Evolutionary conservation across 805 yeast species (phyloP).

Genomic region (Candida maris): DNA sequence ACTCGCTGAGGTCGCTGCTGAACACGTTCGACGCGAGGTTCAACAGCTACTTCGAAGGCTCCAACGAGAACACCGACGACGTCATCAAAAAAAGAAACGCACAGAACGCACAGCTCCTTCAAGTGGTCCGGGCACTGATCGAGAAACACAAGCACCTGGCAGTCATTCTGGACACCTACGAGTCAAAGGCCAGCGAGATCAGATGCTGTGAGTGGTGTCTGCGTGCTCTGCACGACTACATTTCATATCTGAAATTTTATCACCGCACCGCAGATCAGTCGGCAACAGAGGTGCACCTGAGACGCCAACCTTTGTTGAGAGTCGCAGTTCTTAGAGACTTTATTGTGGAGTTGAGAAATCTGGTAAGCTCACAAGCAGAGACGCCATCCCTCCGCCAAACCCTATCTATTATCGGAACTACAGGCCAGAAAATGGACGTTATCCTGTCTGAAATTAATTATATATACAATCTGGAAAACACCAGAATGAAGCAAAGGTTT

Average conservation of each 20-base stretch:
- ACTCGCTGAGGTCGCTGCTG: constrained; percentile 17
- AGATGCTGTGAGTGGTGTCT: constrained; percentile 27
- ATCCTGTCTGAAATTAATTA: constrained; percentile 18
- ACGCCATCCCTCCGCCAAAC: constrained; percentile 19
- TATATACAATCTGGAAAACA: constrained; percentile 24
- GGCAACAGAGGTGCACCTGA: constrained; percentile 24
- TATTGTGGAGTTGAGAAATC: constrained; percentile 18
- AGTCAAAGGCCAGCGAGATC: constrained; percentile 12
- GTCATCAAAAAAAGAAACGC: constrained; percentile 16
- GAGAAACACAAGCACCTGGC: constrained; percentile 18
- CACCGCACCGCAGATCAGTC: constrained; percentile 22
- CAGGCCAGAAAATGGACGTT: constrained; percentile 16
- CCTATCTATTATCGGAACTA: constrained; percentile 24
- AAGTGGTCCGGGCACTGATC: constrained; percentile 14
- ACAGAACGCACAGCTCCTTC: constrained; percentile 18
- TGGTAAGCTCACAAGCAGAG: constrained; percentile 17
- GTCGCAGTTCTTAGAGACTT: constrained; percentile 25
- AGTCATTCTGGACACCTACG: constrained; percentile 8
- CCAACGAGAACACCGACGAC: constrained; percentile 24
- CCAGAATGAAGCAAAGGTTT: constrained; percentile 12
- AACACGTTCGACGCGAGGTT: constrained; percentile 26
- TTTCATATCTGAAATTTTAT: constrained; percentile 21
- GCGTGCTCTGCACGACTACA: constrained; percentile 17
- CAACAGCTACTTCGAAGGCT: constrained; percentile 29
- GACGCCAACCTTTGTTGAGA: constrained; percentile 31